These are phyloP conservation scores for Linnemannia schmuckeri DNA, from an alignment of 192 early-diverging fungal species.

Conservation along the genomic window DNA sequence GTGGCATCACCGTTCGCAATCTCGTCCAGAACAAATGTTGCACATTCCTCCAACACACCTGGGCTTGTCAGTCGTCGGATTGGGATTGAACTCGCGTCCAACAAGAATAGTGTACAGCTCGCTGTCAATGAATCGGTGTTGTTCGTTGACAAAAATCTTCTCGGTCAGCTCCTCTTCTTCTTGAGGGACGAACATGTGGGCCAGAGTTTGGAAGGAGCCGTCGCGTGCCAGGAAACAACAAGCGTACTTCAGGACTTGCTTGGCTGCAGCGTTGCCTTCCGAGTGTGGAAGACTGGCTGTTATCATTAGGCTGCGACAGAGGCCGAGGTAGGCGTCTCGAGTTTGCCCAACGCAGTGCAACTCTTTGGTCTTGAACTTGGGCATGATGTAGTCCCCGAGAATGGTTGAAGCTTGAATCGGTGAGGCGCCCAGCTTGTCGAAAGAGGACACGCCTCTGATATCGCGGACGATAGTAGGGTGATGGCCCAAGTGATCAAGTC, in stretches of 20 bases:
- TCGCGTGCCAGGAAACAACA: conserved; percentile 6
- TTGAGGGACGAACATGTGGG: neutral
- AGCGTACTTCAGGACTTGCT: neutral
- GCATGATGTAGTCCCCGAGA: neutral
- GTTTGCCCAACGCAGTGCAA: neutral
- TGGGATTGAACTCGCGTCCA: neutral
- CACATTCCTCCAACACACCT: conserved; percentile 7
- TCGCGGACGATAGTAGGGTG: neutral
- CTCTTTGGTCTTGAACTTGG: neutral
- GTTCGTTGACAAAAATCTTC: neutral
- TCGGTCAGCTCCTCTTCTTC: neutral
- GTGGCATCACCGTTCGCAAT: neutral
- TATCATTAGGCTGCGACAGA: neutral
- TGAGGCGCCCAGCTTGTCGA: neutral
- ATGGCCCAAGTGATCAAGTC: neutral
- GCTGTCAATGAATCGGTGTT: neutral
- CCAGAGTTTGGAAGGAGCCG: neutral
- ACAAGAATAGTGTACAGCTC: neutral
- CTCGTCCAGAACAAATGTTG: neutral
- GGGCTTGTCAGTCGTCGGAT: neutral
- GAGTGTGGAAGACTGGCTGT: neutral
- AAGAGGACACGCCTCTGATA: neutral
- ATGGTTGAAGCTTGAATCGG: neutral
- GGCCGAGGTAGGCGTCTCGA: neutral
- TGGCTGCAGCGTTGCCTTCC: neutral